Evolutionary conservation across 345 rosid genomes (phyloP), one percentile per base, ranked within the genome.

Genomic region (Hypericum androsaemum): DNA sequence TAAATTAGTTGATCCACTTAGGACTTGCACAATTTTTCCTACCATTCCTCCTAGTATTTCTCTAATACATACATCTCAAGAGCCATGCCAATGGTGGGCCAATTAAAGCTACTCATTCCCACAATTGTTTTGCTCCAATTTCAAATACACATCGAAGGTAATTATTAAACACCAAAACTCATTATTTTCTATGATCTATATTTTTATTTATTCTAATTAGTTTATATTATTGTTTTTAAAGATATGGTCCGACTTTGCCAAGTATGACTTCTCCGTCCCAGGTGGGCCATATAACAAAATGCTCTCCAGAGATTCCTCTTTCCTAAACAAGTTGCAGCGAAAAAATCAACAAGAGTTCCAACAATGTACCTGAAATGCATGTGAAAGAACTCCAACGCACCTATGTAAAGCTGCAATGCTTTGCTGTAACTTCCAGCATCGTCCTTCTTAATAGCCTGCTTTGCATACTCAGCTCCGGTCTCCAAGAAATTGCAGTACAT

Each of bases 401-500:
- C 86, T 94, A 78, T 89, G 65, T 89, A 89, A 9, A 89, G 58
- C 56, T 84, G 94, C 47, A 89, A 83, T 7, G 97, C 97, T 60
- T 81, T 89, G 5, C 73, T 67, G 73, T 89, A 89, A 64, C 86
- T 89, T 16, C 97, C 97, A 0, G 86, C 94, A 78, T 89, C 80
- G 51, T 89, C 97, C 42, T 83, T 95, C 12, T 68, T 73, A 1
- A 89, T 95, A 2, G 97, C 97, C 64, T 89, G 95, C 71, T 80
- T 81, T 61, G 80, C 97, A 73, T 81, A 89, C 86, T 86, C 95
- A 69, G 81, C 80, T 28, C 88, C 97, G 70, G 82, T 88, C 61
- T 88, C 97, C 72, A 82, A 85, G 71, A 88, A 88, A 80, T 88
- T 85, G 87, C 95, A 80, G 63, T 88, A 88, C 97, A 88, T 88